These are phyloP conservation scores for Babesia gibsoni DNA, from an alignment of 169 alveolate species.

Conservation along the genomic window DNA sequence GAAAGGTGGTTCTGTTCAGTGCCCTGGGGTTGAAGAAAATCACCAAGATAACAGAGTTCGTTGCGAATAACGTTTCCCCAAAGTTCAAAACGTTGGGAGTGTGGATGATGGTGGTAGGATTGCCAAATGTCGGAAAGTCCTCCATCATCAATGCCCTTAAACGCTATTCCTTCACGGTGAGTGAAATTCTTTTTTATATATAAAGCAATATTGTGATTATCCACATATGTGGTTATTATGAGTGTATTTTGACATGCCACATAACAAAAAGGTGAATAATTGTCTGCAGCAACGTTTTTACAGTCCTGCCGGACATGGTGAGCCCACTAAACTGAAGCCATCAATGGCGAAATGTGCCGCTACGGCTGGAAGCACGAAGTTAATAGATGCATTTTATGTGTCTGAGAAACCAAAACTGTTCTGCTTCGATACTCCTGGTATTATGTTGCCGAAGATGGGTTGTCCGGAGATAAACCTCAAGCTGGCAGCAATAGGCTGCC, in stretches of 20 bases:
- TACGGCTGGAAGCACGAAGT: slow-evolving; percentile 51
- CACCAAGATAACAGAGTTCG: slow-evolving; percentile 40
- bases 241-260: not conserved
- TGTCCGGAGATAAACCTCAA: slow-evolving; percentile 58
- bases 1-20: slow-evolving; percentile 34
- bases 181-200: not conserved
- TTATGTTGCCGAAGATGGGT: slow-evolving; percentile 63
- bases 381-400: slow-evolving; percentile 31
- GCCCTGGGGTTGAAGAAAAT: slow-evolving; percentile 35
- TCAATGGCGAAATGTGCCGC: slow-evolving; percentile 35
- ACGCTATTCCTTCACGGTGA: slow-evolving; percentile 54
- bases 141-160: slow-evolving; percentile 51
- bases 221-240: not conserved
- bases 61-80: slow-evolving; percentile 14
- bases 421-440: slow-evolving; percentile 68
- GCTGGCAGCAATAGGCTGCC: slow-evolving; percentile 63
- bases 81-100: slow-evolving; percentile 50
- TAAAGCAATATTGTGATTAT: not conserved
- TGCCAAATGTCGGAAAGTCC: slow-evolving; percentile 66
- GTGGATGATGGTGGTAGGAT: slow-evolving; percentile 61
- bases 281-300: slow-evolving; percentile 11
- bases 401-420: slow-evolving; percentile 57
- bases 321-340: not conserved
- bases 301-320: not conserved
- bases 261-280: not conserved